Evolutionary conservation across 352 stramenopile genomes (phyloP).

Genomic region (Pythium vanterpoolii): DNA sequence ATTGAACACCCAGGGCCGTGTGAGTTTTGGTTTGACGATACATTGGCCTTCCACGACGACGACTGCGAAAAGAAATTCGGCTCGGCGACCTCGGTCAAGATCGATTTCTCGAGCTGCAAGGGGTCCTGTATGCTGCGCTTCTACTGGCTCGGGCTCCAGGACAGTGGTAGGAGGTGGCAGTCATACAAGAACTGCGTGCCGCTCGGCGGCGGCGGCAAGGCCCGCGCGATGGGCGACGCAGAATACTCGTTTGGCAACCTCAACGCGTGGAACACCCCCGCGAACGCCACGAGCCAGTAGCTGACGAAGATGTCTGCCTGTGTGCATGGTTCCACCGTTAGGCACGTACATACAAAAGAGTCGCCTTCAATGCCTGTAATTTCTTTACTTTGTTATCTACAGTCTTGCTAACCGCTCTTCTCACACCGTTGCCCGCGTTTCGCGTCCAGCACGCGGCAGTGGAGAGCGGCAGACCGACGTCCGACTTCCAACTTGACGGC

Average conservation of each 20-base stretch:
- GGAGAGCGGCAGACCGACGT: not conserved
- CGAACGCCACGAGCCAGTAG: not conserved
- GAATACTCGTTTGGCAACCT: constrained; percentile 1
- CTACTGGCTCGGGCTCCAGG: constrained; percentile 27
- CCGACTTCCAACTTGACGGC: constrained; percentile 10
- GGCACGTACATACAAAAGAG: no score
- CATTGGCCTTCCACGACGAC: constrained; percentile 16
- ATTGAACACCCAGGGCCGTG: constrained; percentile 18
- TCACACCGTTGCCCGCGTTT: no score
- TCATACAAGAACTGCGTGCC: constrained; percentile 20
- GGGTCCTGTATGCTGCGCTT: constrained; percentile 17
- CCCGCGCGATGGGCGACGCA: constrained; percentile 6
- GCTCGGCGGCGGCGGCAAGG: constrained; percentile 5
- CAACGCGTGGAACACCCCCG: not conserved
- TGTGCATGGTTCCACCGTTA: no score
- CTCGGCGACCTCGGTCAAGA: constrained; percentile 8
- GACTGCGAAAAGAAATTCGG: constrained; percentile 21
- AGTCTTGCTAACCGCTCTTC: not conserved
- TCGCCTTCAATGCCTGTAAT: no score
- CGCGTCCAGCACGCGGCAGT: no score
- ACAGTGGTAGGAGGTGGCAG: constrained; percentile 9
- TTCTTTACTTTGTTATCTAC: no score
- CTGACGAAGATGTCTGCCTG: not conserved
- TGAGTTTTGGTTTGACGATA: constrained; percentile 20
- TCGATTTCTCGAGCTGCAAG: constrained; percentile 23